These are phyloP conservation scores for Kodamaea hsintzibuensis DNA, from an alignment of 805 yeast genomes.

Conservation along the genomic window DNA sequence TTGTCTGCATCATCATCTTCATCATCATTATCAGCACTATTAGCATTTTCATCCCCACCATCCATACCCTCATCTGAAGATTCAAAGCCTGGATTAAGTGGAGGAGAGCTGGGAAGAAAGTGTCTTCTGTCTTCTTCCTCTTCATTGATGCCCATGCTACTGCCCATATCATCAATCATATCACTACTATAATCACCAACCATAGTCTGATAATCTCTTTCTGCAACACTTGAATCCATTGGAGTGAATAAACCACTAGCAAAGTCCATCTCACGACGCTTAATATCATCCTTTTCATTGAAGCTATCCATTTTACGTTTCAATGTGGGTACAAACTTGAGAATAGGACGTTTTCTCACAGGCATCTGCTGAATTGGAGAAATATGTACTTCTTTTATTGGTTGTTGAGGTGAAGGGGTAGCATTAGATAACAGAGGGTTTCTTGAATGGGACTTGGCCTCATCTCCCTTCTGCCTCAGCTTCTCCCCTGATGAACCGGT, in stretches of 20 bases:
- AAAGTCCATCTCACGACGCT: slow-evolving; percentile 30
- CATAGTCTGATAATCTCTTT: slow-evolving; percentile 5
- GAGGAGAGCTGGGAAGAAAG: slow-evolving; percentile 11
- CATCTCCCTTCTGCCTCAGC: slow-evolving; percentile 40
- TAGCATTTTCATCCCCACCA: slow-evolving; percentile 16
- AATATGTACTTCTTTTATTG: slow-evolving; percentile 6
- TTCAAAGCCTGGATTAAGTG: slow-evolving; percentile 3
- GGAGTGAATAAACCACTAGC: slow-evolving; percentile 13
- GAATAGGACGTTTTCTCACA: slow-evolving; percentile 18
- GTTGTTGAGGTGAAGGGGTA: neutral
- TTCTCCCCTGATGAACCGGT: slow-evolving; percentile 32
- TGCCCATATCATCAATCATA: neutral
- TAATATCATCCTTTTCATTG: slow-evolving; percentile 42
- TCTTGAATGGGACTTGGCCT: slow-evolving; percentile 47
- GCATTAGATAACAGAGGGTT: slow-evolving; percentile 10
- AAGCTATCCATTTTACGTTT: slow-evolving; percentile 45
- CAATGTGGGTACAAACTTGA: slow-evolving; percentile 30
- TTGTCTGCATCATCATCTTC: slow-evolving; percentile 8
- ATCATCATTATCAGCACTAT: too few species aligned
- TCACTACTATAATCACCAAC: slow-evolving; percentile 9
- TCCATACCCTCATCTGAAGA: slow-evolving; percentile 13
- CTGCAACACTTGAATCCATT: neutral
- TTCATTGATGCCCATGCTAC: slow-evolving; percentile 6
- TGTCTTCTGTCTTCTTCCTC: neutral
- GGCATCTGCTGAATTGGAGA: neutral